Evolutionary conservation across 768 basidiomycete species (phyloP).

Genomic region (Grammothele lineata): DNA sequence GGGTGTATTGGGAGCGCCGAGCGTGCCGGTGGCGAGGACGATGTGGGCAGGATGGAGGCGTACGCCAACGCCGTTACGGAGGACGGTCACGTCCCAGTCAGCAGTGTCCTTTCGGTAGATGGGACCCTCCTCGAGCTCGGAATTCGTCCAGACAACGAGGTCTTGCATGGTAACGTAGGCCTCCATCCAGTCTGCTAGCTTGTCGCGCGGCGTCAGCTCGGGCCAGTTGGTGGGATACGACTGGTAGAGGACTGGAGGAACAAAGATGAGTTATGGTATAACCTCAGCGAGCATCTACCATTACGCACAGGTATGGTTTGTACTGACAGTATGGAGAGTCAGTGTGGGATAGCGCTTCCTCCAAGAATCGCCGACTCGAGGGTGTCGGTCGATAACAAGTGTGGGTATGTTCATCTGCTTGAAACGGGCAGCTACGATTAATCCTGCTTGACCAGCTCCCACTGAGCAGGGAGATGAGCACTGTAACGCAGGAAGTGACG

Average conservation of each 20-base stretch:
- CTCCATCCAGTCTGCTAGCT: conserved; percentile 67
- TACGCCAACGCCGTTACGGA: conserved; percentile 31
- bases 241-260: conserved; percentile 4
- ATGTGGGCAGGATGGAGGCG: conserved; percentile 45
- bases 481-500: not conserved
- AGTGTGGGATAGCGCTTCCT: conserved; percentile 55
- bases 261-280: not conserved
- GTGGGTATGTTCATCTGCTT: conserved; percentile 48
- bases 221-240: conserved; percentile 14
- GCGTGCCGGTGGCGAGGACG: conserved; percentile 55
- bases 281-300: conserved; percentile 28
- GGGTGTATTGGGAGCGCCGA: conserved; percentile 43
- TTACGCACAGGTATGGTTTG: conserved; percentile 30
- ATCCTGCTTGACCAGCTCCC: conserved; percentile 64
- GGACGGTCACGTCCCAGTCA: conserved; percentile 44
- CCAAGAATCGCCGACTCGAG: conserved; percentile 55
- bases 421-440: conserved; percentile 60
- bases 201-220: conserved; percentile 38
- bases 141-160: conserved; percentile 58
- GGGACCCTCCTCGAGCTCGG: conserved; percentile 34
- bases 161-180: conserved; percentile 56
- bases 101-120: conserved; percentile 33
- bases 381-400: conserved; percentile 52
- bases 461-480: conserved; percentile 21
- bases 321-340: conserved; percentile 34